These are phyloP conservation scores for Teratosphaeria pseudoeucalypti DNA, from an alignment of 2,329 filamentous ascomycete genomes.

Conservation along the genomic window DNA sequence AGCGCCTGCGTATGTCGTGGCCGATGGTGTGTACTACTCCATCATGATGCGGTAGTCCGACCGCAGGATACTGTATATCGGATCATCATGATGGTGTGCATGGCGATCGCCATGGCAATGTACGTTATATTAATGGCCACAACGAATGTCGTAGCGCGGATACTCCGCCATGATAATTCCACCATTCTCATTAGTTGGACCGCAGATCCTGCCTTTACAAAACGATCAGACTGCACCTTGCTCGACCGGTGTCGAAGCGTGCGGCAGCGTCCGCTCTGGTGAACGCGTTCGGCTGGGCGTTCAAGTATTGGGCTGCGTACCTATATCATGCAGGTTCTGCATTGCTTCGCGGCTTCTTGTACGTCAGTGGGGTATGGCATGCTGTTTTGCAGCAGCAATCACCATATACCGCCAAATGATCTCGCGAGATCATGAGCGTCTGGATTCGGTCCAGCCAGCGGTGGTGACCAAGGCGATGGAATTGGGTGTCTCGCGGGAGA, in stretches of 20 bases:
- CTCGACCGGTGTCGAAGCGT: conserved; percentile 44
- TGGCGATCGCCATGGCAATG: conserved; percentile 43
- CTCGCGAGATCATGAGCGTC: neutral
- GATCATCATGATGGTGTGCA: neutral
- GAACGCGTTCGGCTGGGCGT: conserved; percentile 44
- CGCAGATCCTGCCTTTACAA: neutral
- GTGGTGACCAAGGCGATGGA: neutral
- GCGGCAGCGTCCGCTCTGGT: conserved; percentile 46
- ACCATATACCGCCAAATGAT: neutral
- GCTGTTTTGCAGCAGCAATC: neutral
- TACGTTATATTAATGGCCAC: conserved; percentile 53
- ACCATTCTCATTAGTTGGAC: neutral
- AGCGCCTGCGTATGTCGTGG: neutral
- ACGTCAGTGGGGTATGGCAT: neutral
- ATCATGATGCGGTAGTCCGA: neutral
- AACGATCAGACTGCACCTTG: conserved; percentile 22
- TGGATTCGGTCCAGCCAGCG: neutral
- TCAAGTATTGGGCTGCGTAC: conserved; percentile 43
- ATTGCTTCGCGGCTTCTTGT: conserved; percentile 43
- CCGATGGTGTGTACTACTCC: neutral
- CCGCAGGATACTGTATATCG: neutral
- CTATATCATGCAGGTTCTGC: conserved; percentile 29
- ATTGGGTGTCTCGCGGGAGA: neutral
- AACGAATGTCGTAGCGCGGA: conserved; percentile 43
- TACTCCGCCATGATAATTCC: conserved; percentile 50